Percentiles rank a stretch among this genome's conserved stretches.
phyloP scores from a whole-genome alignment of 2,329 filamentous ascomycete genomes.

The Coniella lustricola region DNA sequence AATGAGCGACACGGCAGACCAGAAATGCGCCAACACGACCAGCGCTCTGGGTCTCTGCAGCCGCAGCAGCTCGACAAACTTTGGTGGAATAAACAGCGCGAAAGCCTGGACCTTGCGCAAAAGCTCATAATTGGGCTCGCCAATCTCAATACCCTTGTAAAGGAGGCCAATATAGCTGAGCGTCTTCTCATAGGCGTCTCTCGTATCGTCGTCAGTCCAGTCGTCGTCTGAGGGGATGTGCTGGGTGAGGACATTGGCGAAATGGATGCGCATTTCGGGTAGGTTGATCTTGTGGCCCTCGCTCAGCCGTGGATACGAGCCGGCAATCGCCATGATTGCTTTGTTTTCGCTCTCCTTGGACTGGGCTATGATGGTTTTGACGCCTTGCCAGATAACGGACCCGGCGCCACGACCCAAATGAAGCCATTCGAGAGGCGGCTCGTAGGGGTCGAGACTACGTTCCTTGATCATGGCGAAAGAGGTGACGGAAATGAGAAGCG shows the following conservation, averaged over 20 bases:
- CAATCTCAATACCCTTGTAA: constrained; percentile 20
- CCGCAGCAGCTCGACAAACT: constrained; percentile 20
- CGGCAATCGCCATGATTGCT: constrained; percentile 33
- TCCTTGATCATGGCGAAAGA: constrained; percentile 23
- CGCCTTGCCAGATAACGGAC: constrained; percentile 22
- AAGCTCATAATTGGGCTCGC: constrained; percentile 26
- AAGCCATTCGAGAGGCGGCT: constrained; percentile 22
- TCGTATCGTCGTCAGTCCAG: constrained; percentile 19
- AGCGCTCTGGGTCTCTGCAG: constrained; percentile 21
- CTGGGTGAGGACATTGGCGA: constrained; percentile 18
- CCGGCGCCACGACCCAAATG: constrained; percentile 22
- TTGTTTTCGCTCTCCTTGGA: constrained; percentile 38
- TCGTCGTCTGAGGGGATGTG: constrained; percentile 17
- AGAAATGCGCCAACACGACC: constrained; percentile 22
- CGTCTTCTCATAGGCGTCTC: constrained; percentile 23
- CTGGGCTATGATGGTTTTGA: constrained; percentile 23
- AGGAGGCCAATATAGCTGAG: constrained; percentile 23
- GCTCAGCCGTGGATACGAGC: constrained; percentile 28
- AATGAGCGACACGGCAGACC: constrained; percentile 19
- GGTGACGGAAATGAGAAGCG: constrained; percentile 21
- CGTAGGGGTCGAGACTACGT: constrained; percentile 20
- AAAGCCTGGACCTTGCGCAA: constrained; percentile 22
- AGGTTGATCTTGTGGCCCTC: constrained; percentile 23
- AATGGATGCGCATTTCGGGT: constrained; percentile 17
- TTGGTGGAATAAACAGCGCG: constrained; percentile 20